A percentile compares a stretch with the other conserved stretches of the same genome.
phyloP scores from a whole-genome alignment of 257 asterid species.

The Nicotiana noctiflora region DNA sequence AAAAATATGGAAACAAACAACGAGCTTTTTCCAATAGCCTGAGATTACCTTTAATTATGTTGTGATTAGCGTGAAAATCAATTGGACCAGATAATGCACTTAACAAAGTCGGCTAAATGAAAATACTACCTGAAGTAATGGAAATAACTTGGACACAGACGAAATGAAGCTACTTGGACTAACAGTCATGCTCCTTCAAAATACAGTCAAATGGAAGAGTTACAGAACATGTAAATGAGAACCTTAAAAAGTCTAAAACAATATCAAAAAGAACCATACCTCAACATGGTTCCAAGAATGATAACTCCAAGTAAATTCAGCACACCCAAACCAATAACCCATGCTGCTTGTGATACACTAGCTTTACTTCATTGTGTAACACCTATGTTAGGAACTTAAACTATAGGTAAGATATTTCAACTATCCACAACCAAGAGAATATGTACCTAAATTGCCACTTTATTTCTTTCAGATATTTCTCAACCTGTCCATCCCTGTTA shows the following conservation, averaged over 20 bases:
- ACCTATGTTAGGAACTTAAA: neutral
- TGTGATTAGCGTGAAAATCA: neutral
- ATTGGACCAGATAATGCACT: neutral
- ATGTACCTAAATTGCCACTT: slow-evolving; percentile 65
- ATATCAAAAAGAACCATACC: slow-evolving; percentile 38
- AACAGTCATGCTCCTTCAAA: slow-evolving; percentile 59
- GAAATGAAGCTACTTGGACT: slow-evolving; percentile 59
- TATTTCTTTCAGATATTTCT: slow-evolving; percentile 62
- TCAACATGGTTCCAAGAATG: slow-evolving; percentile 78
- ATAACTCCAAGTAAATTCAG: slow-evolving; percentile 79
- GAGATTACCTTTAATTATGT: neutral
- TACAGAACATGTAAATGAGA: neutral
- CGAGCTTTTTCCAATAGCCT: neutral
- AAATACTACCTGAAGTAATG: slow-evolving; percentile 73
- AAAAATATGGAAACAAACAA: neutral
- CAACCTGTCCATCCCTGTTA: slow-evolving; percentile 53
- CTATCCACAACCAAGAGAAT: neutral
- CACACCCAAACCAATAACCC: slow-evolving; percentile 88
- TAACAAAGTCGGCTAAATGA: neutral
- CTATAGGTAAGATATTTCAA: neutral
- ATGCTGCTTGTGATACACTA: slow-evolving; percentile 64
- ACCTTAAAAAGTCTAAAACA: neutral
- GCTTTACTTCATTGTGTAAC: slow-evolving; percentile 52
- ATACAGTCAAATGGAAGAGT: slow-evolving; percentile 3
- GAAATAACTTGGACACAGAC: slow-evolving; percentile 65